phyloP scores from a whole-genome alignment of 2,329 filamentous ascomycete species.

The Knoxdaviesia proteae region DNA sequence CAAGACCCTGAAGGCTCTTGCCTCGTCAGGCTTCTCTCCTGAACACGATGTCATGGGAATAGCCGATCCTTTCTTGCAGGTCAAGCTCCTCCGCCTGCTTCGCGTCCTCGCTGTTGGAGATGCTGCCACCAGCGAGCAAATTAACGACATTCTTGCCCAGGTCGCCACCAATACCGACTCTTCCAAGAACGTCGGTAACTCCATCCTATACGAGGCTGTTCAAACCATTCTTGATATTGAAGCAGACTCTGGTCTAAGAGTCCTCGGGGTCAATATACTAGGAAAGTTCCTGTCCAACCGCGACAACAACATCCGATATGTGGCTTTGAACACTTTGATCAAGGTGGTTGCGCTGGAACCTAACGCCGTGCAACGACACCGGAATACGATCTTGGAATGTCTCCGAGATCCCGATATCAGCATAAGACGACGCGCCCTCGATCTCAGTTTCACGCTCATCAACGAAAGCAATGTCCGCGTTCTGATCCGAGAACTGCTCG shows the following conservation, averaged over 20 bases:
- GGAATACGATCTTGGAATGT: slow-evolving; percentile 94
- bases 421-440: slow-evolving; percentile 82
- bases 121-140: slow-evolving; percentile 74
- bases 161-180: slow-evolving; percentile 97
- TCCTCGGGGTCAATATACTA: slow-evolving; percentile 92
- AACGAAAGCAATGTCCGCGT: slow-evolving; percentile 93
- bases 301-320: slow-evolving; percentile 98
- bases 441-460: slow-evolving; percentile 94
- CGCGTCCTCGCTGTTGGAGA: slow-evolving; percentile 76
- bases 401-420: slow-evolving; percentile 94
- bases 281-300: slow-evolving; percentile 97
- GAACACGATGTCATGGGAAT: slow-evolving; percentile 98
- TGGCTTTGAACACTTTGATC: slow-evolving; percentile 89
- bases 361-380: slow-evolving; percentile 88
- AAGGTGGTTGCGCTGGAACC: slow-evolving; percentile 97
- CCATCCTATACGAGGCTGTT: slow-evolving; percentile 92
- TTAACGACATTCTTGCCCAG: slow-evolving; percentile 95
- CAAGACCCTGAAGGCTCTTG: slow-evolving; percentile 75
- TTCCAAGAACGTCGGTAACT: slow-evolving; percentile 95
- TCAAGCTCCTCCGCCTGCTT: slow-evolving; percentile 78
- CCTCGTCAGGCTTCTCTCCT: slow-evolving; percentile 87
- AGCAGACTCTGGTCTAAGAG: slow-evolving; percentile 81
- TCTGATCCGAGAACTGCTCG: slow-evolving; percentile 75
- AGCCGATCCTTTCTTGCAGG: slow-evolving; percentile 91
- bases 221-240: slow-evolving; percentile 96